These are phyloP conservation scores for Cercospora nicotianae DNA, from an alignment of 2,329 filamentous ascomycete species.

Conservation along the genomic window DNA sequence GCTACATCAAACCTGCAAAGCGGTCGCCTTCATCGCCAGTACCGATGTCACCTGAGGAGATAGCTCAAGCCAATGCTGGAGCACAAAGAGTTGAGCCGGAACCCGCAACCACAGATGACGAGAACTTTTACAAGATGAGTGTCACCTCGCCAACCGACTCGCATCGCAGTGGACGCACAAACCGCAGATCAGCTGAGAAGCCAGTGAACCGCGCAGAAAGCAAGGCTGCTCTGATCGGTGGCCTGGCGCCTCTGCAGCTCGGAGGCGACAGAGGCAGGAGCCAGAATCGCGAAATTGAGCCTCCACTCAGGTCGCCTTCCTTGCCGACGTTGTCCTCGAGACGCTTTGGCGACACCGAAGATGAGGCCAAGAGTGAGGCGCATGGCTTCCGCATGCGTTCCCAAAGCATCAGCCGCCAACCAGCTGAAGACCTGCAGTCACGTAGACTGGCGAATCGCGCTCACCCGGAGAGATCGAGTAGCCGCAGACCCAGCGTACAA, in stretches of 20 bases:
- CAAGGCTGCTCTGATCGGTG: conserved; percentile 46
- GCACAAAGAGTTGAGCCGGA: conserved; percentile 44
- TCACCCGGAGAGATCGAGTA: conserved; percentile 23
- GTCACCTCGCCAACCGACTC: conserved; percentile 38
- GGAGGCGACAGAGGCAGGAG: conserved; percentile 59
- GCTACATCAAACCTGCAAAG: conserved; percentile 74
- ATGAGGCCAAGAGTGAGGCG: conserved; percentile 53
- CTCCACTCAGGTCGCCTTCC: conserved; percentile 69
- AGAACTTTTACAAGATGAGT: conserved; percentile 48
- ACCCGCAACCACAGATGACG: conserved; percentile 51
- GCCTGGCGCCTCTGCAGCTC: conserved; percentile 6
- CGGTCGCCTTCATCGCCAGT: conserved; percentile 88
- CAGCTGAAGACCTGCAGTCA: conserved; percentile 38
- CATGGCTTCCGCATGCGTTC: conserved; percentile 51
- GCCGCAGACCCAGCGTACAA: conserved; percentile 23
- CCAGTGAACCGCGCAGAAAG: not conserved
- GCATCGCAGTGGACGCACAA: conserved; percentile 21
- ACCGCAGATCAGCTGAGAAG: conserved; percentile 11
- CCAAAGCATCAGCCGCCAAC: conserved; percentile 51
- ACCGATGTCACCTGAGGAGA: conserved; percentile 90
- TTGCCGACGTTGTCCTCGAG: conserved; percentile 67
- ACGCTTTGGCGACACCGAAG: conserved; percentile 55
- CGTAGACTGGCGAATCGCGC: conserved; percentile 35
- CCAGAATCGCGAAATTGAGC: conserved; percentile 58
- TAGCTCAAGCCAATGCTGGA: conserved; percentile 37